A percentile compares a stretch with the other conserved stretches of the same genome.
Conservation (phyloP, 2,329 filamentous ascomycete genomes). For the Dactylella cylindrospora region DNA sequence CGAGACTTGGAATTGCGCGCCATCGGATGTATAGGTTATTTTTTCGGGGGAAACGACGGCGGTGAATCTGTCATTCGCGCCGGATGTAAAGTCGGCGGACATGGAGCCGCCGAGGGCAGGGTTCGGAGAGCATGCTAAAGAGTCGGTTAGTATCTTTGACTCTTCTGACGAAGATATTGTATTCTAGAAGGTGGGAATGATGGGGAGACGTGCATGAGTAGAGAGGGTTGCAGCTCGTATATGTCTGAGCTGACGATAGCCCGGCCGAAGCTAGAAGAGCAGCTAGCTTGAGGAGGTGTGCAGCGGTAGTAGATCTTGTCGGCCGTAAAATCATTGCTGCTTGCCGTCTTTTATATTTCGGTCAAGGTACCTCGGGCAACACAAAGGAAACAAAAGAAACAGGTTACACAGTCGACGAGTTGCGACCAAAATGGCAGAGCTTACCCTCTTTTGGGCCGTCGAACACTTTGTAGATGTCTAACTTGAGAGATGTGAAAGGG, state of each 20-base stretch:
- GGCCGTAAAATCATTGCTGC: too few species aligned
- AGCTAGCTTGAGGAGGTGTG: too few species aligned
- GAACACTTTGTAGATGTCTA: too few species aligned
- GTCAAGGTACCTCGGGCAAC: too few species aligned
- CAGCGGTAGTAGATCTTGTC: too few species aligned
- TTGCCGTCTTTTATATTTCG: too few species aligned
- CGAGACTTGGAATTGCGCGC: slow-evolving; percentile 77
- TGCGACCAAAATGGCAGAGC: too few species aligned
- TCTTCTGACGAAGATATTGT: background rate
- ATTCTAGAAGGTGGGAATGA: slow-evolving; percentile 7
- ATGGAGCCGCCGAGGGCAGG: slow-evolving; percentile 81
- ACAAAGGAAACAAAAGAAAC: too few species aligned
- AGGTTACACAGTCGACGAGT: too few species aligned
- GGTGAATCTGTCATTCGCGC: slow-evolving; percentile 75
- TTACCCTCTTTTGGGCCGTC: too few species aligned
- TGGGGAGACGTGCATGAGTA: slow-evolving; percentile 50
- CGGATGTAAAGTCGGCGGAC: slow-evolving; percentile 78
- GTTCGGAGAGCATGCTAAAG: slow-evolving; percentile 68
- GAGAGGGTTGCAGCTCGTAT: slow-evolving; percentile 61
- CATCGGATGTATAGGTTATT: slow-evolving; percentile 73
- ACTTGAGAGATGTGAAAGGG: too few species aligned
- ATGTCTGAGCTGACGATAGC: slow-evolving; percentile 58
- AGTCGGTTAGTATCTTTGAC: background rate
- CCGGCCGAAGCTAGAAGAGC: slow-evolving; percentile 50
- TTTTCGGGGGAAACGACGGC: slow-evolving; percentile 57